Evolutionary conservation across 768 basidiomycete species (phyloP).

Genomic region (Tulasnella sp.): DNA sequence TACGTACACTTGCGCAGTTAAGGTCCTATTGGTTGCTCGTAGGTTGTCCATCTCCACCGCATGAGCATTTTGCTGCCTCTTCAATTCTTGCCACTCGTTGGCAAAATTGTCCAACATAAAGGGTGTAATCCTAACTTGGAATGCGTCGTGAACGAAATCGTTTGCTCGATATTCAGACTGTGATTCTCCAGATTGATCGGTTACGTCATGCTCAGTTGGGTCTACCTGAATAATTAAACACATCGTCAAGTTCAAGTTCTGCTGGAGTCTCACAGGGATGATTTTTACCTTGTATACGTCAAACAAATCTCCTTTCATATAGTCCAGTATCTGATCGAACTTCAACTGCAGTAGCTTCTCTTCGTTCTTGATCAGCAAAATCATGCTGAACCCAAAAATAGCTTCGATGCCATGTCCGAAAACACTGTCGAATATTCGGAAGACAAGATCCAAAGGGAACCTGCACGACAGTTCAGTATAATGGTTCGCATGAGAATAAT

Average conservation of each 20-base stretch:
- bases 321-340: conserved; percentile 82
- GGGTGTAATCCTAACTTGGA: conserved; percentile 75
- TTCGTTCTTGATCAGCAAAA: conserved; percentile 80
- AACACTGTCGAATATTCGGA: conserved; percentile 91
- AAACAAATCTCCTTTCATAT: conserved; percentile 67
- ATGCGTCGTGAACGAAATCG: conserved; percentile 78
- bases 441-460: conserved; percentile 88
- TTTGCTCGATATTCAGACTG: conserved; percentile 48
- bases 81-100: conserved; percentile 74
- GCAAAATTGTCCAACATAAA: conserved; percentile 90
- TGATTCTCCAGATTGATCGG: neutral
- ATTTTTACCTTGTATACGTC: conserved; percentile 57
- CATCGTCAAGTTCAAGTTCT: neutral
- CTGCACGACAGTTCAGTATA: conserved; percentile 31
- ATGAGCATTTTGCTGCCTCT: conserved; percentile 69
- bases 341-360: conserved; percentile 61
- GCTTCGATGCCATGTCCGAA: conserved; percentile 96
- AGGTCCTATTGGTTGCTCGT: conserved; percentile 59
- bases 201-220: neutral
- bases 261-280: neutral
- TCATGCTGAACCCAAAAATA: conserved; percentile 87
- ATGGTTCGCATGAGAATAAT: neutral
- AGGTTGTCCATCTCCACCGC: conserved; percentile 72
- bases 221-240: neutral
- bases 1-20: conserved; percentile 69